A percentile compares a stretch with the other conserved stretches of the same genome.
These are phyloP conservation scores for Borealophlyctis nickersoniae DNA, from an alignment of 192 early-diverging fungal genomes.

Conservation along the genomic window DNA sequence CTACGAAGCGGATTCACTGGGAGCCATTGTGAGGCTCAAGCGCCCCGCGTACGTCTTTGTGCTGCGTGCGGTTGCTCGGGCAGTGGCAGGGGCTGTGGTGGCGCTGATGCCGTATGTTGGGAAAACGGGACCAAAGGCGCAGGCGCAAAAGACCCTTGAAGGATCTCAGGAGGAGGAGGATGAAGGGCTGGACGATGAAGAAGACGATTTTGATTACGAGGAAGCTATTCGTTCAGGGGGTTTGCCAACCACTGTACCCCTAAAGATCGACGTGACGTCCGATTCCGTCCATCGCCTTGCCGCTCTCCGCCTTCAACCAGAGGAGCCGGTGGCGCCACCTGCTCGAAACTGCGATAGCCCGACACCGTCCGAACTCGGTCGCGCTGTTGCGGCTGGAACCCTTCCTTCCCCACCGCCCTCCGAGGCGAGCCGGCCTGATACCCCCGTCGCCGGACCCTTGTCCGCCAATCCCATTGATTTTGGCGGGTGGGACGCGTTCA, in stretches of 20 bases:
- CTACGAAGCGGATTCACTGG: conserved; percentile 20
- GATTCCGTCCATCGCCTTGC: background rate
- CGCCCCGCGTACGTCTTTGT: conserved; percentile 13
- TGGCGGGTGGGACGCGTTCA: background rate
- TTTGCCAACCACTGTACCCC: background rate
- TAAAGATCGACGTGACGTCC: background rate
- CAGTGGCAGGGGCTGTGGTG: conserved; percentile 20
- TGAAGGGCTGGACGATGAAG: background rate
- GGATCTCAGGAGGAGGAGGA: background rate
- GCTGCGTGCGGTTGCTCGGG: conserved; percentile 24
- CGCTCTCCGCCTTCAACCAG: background rate
- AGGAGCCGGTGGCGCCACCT: too few relatives aligned
- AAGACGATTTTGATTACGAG: background rate
- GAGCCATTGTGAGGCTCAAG: conserved; percentile 21
- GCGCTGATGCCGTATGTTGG: background rate
- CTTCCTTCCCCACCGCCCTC: background rate
- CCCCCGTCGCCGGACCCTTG: background rate
- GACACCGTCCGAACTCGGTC: background rate
- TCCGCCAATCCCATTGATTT: background rate
- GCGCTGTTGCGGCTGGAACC: background rate
- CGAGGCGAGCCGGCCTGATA: background rate
- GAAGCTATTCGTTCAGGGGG: background rate
- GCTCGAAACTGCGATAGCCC: too few relatives aligned
- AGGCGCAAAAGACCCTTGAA: background rate
- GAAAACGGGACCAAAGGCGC: too few relatives aligned